Evolutionary conservation across 208 protist genomes (phyloP).

Genomic region (Ichthyophonus hoferi): DNA sequence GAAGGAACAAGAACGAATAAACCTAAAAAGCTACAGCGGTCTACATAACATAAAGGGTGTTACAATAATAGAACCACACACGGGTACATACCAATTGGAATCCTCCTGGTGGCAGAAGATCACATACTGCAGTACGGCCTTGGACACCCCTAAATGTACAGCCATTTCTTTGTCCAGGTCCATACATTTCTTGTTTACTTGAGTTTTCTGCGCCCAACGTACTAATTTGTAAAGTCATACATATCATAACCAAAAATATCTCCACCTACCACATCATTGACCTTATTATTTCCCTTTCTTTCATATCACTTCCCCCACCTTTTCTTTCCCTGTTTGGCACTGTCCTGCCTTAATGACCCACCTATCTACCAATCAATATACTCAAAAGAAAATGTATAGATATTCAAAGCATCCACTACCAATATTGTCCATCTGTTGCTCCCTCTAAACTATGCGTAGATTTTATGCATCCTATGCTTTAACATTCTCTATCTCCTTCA

Average conservation of each 20-base stretch:
- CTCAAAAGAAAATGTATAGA: no score
- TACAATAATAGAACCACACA: background rate
- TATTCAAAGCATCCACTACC: no score
- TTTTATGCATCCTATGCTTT: no score
- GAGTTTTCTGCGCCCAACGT: background rate
- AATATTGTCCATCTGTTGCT: no score
- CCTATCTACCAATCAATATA: constrained; percentile 11
- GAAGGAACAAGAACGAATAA: no score
- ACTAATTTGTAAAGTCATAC: no score
- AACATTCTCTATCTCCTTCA: no score
- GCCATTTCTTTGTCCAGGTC: constrained; percentile 92
- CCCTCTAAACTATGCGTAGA: no score
- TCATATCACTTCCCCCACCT: background rate
- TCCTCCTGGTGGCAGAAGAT: constrained; percentile 91
- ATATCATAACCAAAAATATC: no score
- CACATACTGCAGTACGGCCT: constrained; percentile 92
- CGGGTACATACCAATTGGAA: constrained; percentile 77
- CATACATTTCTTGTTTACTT: constrained; percentile 54
- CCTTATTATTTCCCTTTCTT: background rate
- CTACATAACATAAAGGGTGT: no score
- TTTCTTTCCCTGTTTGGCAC: background rate
- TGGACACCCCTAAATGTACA: constrained; percentile 89
- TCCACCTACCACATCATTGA: no score
- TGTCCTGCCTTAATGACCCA: background rate
- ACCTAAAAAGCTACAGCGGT: no score